Evolutionary conservation across 2,329 filamentous ascomycete genomes (phyloP), one percentile per base, ranked within the genome.

Genomic region (Paecilomyces dactylethromorphus): DNA sequence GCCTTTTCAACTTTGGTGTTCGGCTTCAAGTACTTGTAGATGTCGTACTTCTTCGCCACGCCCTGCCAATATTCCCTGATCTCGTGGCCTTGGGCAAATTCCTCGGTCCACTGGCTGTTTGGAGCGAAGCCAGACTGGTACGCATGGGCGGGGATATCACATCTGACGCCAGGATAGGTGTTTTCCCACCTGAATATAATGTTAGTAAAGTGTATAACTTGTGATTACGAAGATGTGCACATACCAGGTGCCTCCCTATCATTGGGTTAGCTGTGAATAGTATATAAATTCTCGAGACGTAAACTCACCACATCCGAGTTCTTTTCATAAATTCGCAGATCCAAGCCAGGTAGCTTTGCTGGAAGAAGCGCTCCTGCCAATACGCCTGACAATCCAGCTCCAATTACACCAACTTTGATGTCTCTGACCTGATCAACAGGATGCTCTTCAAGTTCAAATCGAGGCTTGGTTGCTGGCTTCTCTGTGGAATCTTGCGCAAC

Each of bases 101-200:
- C 80, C 64, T 89, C 85, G 0, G 80, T 81, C 88, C 88, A 91
- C 63, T 88, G 79, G 0, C 81, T 82, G 58, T 90, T 90, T 0
- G 87, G 86, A 6, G 79, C 78, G 68, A 89, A 90, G 0, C 84
- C 85, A 7, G 82, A 83, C 66, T 90, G 87, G 65, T 91, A 91
- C 21, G 87, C 85, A 68, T 89, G 85, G 0, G 86, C 82, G 0
- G 87, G 86, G 13, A 90, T 83, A 68, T 90, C 87, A 64, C 87
- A 90, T 50, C 85, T 76, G 0, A 88, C 84, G 1, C 86, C 87
- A 0, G 86, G 86, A 62, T 88, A 89, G 3, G 71, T 74, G 56
- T 80, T 81, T 57, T 79, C 75, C 62, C 75, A 64, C 73, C 69
- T 60, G 61, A 64, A 26, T 58, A 58, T 57, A 22, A 22, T 15